Percentiles rank a stretch among this genome's conserved stretches.
These are phyloP conservation scores for Scheffersomyces stipitis DNA, from an alignment of 805 yeast genomes.

Conservation along the genomic window DNA sequence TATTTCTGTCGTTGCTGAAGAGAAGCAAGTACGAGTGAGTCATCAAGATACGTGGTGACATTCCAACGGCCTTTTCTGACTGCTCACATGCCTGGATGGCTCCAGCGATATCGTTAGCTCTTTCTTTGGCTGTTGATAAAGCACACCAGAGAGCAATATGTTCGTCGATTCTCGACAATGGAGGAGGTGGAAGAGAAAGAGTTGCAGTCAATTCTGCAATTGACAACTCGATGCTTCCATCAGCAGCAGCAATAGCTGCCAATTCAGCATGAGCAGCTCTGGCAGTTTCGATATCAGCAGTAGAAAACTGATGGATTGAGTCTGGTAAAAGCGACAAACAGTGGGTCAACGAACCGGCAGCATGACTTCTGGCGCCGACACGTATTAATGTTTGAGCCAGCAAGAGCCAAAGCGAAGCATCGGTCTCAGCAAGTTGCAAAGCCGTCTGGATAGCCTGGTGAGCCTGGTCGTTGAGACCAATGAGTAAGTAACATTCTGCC, in stretches of 20 bases:
- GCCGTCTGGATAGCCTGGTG: constrained; percentile 48
- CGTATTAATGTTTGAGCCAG: constrained; percentile 50
- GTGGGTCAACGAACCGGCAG: constrained; percentile 47
- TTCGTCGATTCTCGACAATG: constrained; percentile 44
- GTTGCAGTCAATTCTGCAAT: constrained; percentile 51
- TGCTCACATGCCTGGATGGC: constrained; percentile 52
- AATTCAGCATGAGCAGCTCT: constrained; percentile 55
- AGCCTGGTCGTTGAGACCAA: constrained; percentile 52
- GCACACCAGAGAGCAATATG: constrained; percentile 55
- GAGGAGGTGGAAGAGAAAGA: constrained; percentile 50
- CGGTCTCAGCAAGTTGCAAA: constrained; percentile 34
- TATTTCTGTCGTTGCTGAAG: constrained; percentile 19
- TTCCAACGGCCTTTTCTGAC: constrained; percentile 46
- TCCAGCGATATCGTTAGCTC: constrained; percentile 48
- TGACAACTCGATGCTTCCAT: constrained; percentile 50
- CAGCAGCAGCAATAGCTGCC: constrained; percentile 53
- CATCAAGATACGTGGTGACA: constrained; percentile 43
- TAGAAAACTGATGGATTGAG: constrained; percentile 22
- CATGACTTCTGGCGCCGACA: constrained; percentile 43
- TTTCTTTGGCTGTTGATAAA: constrained; percentile 49
- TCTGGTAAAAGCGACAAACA: constrained; percentile 44
- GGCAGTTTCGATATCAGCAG: constrained; percentile 45
- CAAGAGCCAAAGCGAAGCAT: constrained; percentile 48
- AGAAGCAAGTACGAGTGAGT: constrained; percentile 52
- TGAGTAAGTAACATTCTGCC: constrained; percentile 49